phyloP scores from a whole-genome alignment of 169 alveolate genomes.

The Cryptosporidium canis region DNA sequence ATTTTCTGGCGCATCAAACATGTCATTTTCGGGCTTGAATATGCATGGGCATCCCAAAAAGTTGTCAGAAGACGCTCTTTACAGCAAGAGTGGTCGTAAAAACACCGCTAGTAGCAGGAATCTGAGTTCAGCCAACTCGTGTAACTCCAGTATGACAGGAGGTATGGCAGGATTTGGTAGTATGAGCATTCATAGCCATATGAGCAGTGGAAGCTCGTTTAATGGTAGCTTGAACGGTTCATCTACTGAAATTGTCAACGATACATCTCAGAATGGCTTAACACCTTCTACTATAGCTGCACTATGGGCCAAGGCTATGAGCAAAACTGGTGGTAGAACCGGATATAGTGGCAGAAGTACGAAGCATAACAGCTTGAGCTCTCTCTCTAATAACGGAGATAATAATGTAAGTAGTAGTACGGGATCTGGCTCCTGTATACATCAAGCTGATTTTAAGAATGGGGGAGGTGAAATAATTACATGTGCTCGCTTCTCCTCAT shows the following conservation, averaged over 20 bases:
- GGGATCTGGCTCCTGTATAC: neutral
- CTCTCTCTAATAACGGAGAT: neutral
- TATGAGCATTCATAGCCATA: neutral
- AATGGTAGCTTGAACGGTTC: neutral
- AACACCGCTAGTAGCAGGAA: neutral
- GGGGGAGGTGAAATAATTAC: constrained; percentile 11
- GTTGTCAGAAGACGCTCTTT: neutral
- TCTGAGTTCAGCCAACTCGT: neutral
- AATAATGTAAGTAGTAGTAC: neutral
- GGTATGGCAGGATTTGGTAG: constrained; percentile 24
- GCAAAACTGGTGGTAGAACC: constrained; percentile 69
- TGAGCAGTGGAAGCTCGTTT: neutral
- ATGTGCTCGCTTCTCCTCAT: constrained; percentile 66
- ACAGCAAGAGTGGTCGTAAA: neutral
- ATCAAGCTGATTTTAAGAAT: neutral
- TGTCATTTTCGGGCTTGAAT: neutral
- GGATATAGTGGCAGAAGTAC: constrained; percentile 19
- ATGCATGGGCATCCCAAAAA: neutral
- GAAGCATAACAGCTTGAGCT: neutral
- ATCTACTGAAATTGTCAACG: neutral
- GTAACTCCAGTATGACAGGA: constrained; percentile 13
- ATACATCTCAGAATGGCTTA: constrained; percentile 2
- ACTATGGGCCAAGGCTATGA: constrained; percentile 72
- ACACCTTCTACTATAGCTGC: constrained; percentile 72
- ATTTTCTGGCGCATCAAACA: neutral